Evolutionary conservation across 805 yeast genomes (phyloP).

Genomic region (Blastobotrys attinorum): DNA sequence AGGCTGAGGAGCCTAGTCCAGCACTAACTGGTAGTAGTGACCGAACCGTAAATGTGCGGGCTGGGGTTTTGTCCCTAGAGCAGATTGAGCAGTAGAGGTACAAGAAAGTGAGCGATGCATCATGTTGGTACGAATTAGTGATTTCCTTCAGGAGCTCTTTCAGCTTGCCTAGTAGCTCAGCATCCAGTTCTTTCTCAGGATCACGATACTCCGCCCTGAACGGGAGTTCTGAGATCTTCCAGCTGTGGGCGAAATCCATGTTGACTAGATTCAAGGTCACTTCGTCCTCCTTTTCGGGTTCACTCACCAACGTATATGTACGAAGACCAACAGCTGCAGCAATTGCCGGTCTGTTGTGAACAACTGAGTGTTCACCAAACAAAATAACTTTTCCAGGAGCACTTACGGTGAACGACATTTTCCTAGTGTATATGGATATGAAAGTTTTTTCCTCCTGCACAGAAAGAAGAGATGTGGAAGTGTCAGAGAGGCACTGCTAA

Average conservation of each 20-base stretch:
- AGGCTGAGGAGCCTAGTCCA: slow-evolving; percentile 92
- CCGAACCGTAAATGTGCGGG: slow-evolving; percentile 55
- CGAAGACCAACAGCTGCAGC: slow-evolving; percentile 90
- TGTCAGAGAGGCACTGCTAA: not conserved
- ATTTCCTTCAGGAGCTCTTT: slow-evolving; percentile 29
- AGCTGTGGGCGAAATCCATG: slow-evolving; percentile 54
- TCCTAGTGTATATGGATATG: no score
- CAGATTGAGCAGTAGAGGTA: slow-evolving; percentile 65
- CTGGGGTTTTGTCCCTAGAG: slow-evolving; percentile 36
- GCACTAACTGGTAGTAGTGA: slow-evolving; percentile 94
- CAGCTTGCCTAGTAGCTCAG: slow-evolving; percentile 6
- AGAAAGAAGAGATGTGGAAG: not conserved
- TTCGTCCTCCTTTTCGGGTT: slow-evolving; percentile 29
- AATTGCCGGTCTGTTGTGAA: slow-evolving; percentile 85
- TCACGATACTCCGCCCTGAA: slow-evolving; percentile 7
- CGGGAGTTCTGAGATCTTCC: slow-evolving; percentile 58
- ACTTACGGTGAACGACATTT: slow-evolving; percentile 52
- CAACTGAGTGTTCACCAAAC: slow-evolving; percentile 97
- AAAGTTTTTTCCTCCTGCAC: no score
- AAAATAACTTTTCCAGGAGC: slow-evolving; percentile 96
- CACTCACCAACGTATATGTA: slow-evolving; percentile 64
- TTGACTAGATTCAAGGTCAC: slow-evolving; percentile 77
- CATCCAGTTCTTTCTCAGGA: slow-evolving; percentile 8
- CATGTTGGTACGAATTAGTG: slow-evolving; percentile 52
- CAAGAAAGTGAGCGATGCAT: slow-evolving; percentile 76